Base-by-base conservation (phyloP, 208 protist species). In the Phytomonas sp. region DNA sequence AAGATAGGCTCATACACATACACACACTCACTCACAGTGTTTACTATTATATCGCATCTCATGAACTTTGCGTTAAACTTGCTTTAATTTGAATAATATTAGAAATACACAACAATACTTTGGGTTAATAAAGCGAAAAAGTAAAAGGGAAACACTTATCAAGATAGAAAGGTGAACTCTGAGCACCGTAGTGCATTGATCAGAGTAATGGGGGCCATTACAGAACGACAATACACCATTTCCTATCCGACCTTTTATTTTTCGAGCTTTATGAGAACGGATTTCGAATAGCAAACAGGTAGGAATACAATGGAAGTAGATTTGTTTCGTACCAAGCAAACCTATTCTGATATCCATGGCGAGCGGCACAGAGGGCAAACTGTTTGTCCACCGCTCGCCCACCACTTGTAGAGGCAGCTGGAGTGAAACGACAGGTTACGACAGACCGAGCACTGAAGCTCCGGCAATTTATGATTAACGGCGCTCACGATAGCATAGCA, bases 311-410 rank as follows among this genome's bases (percentile, higher is more conserved):
- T 11, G 8, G 40, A 49, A 49, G 40, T n/a, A n/a, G 19, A 49
- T 19, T 31, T 2, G 23, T 1, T 33, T 33, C 7, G 29, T 16
- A 32, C 26, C 11, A 10, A 63, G 16, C 14, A 4, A 0, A 33
- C 42, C 72, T 79, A 87, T 77, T 84, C 77, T 4, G 85, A 67
- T 10, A 94, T 86, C 89, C 91, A 96, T 11, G 91, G 84, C 0
- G 88, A 89, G 61, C 92, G 87, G 69, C 94, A 97, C n/a, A 96
- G 79, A 59, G 94, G 94, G 78, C 94, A 97, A 10, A 89, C 75
- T 19, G 77, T 90, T 62, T 91, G 76, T 5, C 85, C 91, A n/a
- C 84, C 79, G 26, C 77, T 94, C 26, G 85, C 78, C 86, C 91
- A 97, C 94, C 94, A 97, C 37, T 82, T 88, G 74, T 88, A 92